A percentile compares a stretch with the other conserved stretches of the same genome.
phyloP scores from a whole-genome alignment of 345 rosid species.

The Abelmoschus esculentus region DNA sequence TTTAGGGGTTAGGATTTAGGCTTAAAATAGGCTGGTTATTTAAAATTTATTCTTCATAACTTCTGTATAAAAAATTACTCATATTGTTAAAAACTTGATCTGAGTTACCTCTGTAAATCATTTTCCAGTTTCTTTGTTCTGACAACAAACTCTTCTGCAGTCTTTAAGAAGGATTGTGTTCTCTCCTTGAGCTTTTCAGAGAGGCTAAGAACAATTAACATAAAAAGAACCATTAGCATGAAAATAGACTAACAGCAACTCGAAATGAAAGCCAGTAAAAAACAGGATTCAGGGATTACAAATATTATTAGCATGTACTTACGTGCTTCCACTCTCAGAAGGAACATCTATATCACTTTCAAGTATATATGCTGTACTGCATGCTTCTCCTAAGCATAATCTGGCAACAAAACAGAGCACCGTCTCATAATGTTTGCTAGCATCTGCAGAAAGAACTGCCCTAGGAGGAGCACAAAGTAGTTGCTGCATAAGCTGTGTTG shows the following conservation, averaged over 20 bases:
- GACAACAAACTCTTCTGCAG: constrained; percentile 49
- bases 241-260: background rate
- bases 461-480: constrained; percentile 44
- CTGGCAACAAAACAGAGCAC: constrained; percentile 43
- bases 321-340: constrained; percentile 37
- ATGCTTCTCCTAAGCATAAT: constrained; percentile 63
- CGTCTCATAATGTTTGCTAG: constrained; percentile 43
- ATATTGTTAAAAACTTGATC: background rate
- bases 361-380: constrained; percentile 32
- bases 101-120: too few species aligned
- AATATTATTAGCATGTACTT: constrained; percentile 22
- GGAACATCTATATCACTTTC: constrained; percentile 25
- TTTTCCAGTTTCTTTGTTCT: too few species aligned
- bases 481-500: constrained; percentile 79
- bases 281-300: background rate
- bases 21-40: too few species aligned
- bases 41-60: too few species aligned
- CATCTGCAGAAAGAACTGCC: constrained; percentile 43
- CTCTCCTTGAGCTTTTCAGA: constrained; percentile 36
- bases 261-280: constrained; percentile 2
- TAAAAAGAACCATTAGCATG: background rate
- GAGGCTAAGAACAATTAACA: constrained; percentile 21
- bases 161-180: constrained; percentile 41
- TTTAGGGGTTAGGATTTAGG: too few species aligned
- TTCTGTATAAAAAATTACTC: too few species aligned